Evolutionary conservation across 2,329 filamentous ascomycete genomes (phyloP).

Genomic region (Alternaria ventricosa): DNA sequence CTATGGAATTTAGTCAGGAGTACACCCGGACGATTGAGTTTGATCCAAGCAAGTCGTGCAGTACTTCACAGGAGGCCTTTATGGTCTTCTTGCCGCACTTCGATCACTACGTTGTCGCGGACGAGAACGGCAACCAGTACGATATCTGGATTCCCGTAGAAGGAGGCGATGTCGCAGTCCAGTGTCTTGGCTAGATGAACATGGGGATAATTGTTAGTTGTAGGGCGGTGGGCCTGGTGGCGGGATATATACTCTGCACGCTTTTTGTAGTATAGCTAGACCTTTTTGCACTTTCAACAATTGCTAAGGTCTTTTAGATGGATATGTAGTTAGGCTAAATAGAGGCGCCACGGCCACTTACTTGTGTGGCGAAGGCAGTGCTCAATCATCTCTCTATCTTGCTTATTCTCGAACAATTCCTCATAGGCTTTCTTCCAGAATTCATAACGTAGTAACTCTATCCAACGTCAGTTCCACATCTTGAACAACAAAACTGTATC

Average conservation of each 20-base stretch:
- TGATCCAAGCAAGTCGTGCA: neutral
- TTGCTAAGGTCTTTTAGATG: neutral
- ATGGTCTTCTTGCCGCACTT: neutral
- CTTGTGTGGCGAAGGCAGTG: neutral
- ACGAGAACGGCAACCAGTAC: neutral
- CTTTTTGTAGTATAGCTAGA: neutral
- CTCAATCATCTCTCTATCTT: neutral
- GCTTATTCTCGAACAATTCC: neutral
- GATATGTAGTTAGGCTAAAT: neutral
- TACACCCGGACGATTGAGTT: neutral
- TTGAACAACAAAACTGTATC: neutral
- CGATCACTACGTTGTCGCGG: neutral
- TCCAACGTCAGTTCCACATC: neutral
- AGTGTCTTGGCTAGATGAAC: neutral
- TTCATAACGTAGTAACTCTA: neutral
- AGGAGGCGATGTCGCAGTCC: neutral
- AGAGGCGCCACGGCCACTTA: neutral
- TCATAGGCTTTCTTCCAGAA: neutral
- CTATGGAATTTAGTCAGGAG: neutral
- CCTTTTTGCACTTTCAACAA: neutral
- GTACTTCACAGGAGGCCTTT: neutral
- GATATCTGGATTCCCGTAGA: neutral
- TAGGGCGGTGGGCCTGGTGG: neutral
- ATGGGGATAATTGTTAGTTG: neutral
- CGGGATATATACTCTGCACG: neutral